Evolutionary conservation across 2,329 filamentous ascomycete genomes (phyloP).

Genomic region (Myriosclerotinia scirpicola): DNA sequence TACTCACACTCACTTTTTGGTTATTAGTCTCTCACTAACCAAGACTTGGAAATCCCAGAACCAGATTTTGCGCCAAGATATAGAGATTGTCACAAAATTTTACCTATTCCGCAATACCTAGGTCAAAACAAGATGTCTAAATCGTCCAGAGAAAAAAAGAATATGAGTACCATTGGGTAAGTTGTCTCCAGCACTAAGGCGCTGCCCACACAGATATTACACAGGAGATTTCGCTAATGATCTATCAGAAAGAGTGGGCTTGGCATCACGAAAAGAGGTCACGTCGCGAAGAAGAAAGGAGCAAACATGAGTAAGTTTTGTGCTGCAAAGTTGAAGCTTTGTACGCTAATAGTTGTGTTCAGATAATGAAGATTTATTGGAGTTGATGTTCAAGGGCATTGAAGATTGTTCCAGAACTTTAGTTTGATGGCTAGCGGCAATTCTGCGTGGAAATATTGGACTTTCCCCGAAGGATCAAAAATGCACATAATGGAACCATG

Average conservation of each 20-base stretch:
- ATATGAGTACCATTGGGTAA: not conserved
- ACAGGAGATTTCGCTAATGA: slow-evolving; percentile 14
- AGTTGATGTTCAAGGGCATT: not conserved
- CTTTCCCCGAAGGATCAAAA: not conserved
- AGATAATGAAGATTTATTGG: not conserved
- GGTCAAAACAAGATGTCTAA: not conserved
- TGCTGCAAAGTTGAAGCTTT: not conserved
- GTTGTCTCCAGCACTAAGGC: not conserved
- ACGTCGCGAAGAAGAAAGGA: not conserved
- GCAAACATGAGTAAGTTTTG: not conserved
- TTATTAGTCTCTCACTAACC: not conserved
- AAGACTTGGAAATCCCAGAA: not conserved
- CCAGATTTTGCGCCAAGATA: not conserved
- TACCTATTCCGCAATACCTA: too few species aligned
- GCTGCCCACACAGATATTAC: too few species aligned
- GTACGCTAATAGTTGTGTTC: not conserved
- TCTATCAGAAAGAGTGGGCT: slow-evolving; percentile 2
- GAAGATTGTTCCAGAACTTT: not conserved
- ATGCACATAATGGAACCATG: not conserved
- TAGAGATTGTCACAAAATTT: not conserved
- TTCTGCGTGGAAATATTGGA: not conserved
- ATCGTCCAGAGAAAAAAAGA: not conserved
- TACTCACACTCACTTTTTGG: too few species aligned
- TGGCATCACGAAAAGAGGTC: slow-evolving; percentile 1
- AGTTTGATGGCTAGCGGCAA: not conserved